Conservation (phyloP, 345 rosid genomes). For the Xanthoceras sorbifolium region DNA sequence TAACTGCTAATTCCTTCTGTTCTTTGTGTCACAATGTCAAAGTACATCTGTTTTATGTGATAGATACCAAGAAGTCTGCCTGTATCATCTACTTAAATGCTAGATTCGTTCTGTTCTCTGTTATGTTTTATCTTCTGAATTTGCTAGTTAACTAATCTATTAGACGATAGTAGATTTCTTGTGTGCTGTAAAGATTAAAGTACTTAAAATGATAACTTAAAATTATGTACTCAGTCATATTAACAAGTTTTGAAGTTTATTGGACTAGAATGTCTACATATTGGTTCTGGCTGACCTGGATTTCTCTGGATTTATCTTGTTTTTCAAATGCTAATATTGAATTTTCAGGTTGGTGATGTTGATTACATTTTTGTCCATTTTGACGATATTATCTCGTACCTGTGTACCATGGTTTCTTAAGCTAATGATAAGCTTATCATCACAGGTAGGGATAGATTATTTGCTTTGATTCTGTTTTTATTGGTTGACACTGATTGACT, state of each 20-base stretch:
- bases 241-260: neutral
- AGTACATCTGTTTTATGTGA: neutral
- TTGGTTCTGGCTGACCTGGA: conserved; percentile 1
- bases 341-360: conserved; percentile 65
- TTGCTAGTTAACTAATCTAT: neutral
- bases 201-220: conserved; percentile 7
- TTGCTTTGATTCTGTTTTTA: conserved; percentile 12
- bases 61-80: neutral
- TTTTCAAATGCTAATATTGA: conserved; percentile 8
- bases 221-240: neutral
- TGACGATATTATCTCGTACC: conserved; percentile 67
- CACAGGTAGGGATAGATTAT: conserved; percentile 53
- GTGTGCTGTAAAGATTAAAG: neutral
- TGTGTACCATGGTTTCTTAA: conserved; percentile 88
- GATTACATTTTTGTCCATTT: conserved; percentile 69
- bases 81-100: neutral
- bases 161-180: neutral
- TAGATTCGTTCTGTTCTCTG: neutral
- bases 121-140: neutral
- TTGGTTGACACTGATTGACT: conserved; percentile 20
- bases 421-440: conserved; percentile 85
- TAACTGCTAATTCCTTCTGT: neutral
- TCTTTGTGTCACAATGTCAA: neutral
- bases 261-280: neutral
- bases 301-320: neutral